Evolutionary conservation across 495 filamentous ascomycete species (phyloP), one percentile per base, ranked within the genome.

Genomic region (Daldinia childiae): DNA sequence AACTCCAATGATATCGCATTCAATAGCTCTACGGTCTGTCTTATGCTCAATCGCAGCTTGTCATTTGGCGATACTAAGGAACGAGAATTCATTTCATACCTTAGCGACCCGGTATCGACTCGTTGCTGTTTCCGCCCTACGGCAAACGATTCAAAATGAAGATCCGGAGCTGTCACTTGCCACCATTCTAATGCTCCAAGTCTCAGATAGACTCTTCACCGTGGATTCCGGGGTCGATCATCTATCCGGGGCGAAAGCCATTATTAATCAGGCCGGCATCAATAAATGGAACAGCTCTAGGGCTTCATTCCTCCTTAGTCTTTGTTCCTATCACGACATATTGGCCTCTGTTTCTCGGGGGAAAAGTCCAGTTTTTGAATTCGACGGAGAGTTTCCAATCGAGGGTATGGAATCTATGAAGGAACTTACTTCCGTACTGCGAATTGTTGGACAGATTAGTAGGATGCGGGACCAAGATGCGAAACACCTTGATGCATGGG

Each of bases 321-420:
- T 76, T 30, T 78, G 69, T 45, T 71, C 64, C 26, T 77, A 78
- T 45, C 72, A 78, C 43, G 76, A 77, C 34, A 65, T 76, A 32
- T 54, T 75, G 11, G 62, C 70, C 14, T 78, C 76, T 0, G 74
- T 77, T 19, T 78, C 74, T 27, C 48, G 67, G 6, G 67, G 69
- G 21, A 62, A 57, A 17, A 58, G 66, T 36, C 76, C 76, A 1
- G 54, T 78, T n/a, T 60, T 78, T 24, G 72, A 72, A 38, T 69
- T 76, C 7, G 64, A 68, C 15, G 59, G 45, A 9, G 39, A 61
- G 24, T 58, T 66, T 21, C 69, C 68, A 3, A 67, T 65, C 36
- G 76, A 75, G 54, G 66, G 58, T 8, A 71, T 78, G 56, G 54
- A 70, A 8, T 65, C 67, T 24, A 73, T 77, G 69, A 65, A 41